These are phyloP conservation scores for Hypsizygus ulmarius DNA, from an alignment of 1,284 basidiomycete species.

Conservation along the genomic window DNA sequence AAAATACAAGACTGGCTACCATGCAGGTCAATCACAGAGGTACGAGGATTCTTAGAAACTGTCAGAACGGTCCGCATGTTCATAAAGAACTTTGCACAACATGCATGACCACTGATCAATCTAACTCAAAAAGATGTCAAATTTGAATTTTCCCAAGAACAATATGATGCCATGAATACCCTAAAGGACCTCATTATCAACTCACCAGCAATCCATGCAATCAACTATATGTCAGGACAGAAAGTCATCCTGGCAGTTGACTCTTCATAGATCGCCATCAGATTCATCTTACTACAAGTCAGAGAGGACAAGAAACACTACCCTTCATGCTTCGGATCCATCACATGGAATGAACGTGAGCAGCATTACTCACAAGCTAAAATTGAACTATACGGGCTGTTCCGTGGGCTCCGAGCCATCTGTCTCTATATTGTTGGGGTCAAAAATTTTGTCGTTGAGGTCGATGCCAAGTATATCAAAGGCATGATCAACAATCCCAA, in stretches of 20 bases:
- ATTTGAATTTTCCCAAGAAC: slow-evolving; percentile 22
- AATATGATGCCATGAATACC: slow-evolving; percentile 22
- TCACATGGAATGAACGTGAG: slow-evolving; percentile 29
- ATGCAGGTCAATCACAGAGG: slow-evolving; percentile 21
- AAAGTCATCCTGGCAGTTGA: slow-evolving; percentile 37
- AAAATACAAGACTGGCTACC: slow-evolving; percentile 26
- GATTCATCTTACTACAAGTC: slow-evolving; percentile 31
- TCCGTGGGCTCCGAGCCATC: slow-evolving; percentile 21
- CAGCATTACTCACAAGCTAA: slow-evolving; percentile 34
- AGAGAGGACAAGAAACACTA: slow-evolving; percentile 21
- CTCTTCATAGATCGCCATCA: slow-evolving; percentile 29
- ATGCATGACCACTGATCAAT: slow-evolving; percentile 23
- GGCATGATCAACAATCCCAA: slow-evolving; percentile 39
- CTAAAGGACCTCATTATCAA: slow-evolving; percentile 27
- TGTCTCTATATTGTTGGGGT: slow-evolving; percentile 28
- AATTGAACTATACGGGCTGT: slow-evolving; percentile 33
- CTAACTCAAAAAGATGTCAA: slow-evolving; percentile 27
- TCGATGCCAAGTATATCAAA: slow-evolving; percentile 36
- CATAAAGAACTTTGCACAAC: slow-evolving; percentile 27
- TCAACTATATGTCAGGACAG: slow-evolving; percentile 30
- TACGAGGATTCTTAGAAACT: slow-evolving; percentile 30
- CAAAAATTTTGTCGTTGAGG: slow-evolving; percentile 29
- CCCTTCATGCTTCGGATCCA: slow-evolving; percentile 28
- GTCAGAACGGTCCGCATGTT: slow-evolving; percentile 26
- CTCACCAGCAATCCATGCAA: slow-evolving; percentile 22